These are phyloP conservation scores for Globisporangium cederbergense DNA, from an alignment of 352 stramenopile genomes.

Conservation along the genomic window DNA sequence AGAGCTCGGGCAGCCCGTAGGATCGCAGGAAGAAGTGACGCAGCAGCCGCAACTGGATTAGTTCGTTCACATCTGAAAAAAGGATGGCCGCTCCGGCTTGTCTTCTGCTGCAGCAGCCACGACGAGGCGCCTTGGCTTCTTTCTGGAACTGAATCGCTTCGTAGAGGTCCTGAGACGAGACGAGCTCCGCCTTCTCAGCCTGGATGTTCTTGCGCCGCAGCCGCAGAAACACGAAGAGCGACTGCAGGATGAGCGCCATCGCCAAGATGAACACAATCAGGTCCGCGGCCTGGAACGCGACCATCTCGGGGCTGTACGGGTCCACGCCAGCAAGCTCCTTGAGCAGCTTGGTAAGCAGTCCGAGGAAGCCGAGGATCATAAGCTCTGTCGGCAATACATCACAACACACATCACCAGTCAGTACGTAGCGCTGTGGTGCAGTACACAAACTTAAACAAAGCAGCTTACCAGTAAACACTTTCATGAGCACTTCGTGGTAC, in stretches of 20 bases:
- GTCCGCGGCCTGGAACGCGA: constrained; percentile 55
- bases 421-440: too few relatives aligned
- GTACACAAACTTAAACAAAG: background rate
- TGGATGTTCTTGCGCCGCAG: constrained; percentile 34
- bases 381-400: constrained; percentile 25
- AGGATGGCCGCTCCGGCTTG: too few relatives aligned
- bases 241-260: constrained; percentile 49
- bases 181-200: constrained; percentile 38
- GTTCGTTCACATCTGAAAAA: constrained; percentile 1
- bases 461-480: constrained; percentile 31
- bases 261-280: constrained; percentile 55
- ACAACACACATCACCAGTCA: background rate
- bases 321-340: constrained; percentile 34
- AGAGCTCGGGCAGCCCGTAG: constrained; percentile 46
- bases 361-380: constrained; percentile 56
- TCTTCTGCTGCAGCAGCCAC: too few relatives aligned
- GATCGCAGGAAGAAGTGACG: constrained; percentile 41
- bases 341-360: constrained; percentile 45
- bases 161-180: constrained; percentile 6
- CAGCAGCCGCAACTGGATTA: constrained; percentile 35
- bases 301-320: constrained; percentile 26
- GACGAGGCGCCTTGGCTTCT: too few relatives aligned
- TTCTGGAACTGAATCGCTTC: too few relatives aligned
- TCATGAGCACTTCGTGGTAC: constrained; percentile 68
- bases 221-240: constrained; percentile 38